Base-by-base conservation (phyloP, 352 stramenopile species). In the Saprolegnia parasitica region DNA sequence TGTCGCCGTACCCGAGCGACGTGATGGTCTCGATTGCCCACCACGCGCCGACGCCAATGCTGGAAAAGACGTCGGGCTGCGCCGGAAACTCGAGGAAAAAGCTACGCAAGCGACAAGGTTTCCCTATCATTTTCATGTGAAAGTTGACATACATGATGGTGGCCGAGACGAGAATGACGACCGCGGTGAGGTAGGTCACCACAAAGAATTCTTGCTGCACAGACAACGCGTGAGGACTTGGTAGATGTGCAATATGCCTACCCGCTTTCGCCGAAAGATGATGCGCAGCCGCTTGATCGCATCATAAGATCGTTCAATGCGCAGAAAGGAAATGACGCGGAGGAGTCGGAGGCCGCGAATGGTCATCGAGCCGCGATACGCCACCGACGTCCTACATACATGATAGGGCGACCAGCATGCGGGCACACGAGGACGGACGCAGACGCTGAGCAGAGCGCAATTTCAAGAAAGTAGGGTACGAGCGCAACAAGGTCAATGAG, bases 21-120 rank as follows among this genome's bases (percentile, higher is more conserved):
- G 86, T 94, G 71, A 94, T 92, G 9, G 86, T 94, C 56, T 90
- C 79, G 4, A 94, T 86, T 0, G 79, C 78, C 86, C 86, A 94
- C 81, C 81, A 93, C 8, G 85, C 81, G 18, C 81, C 91, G 11
- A 83, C 84, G 1, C 83, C 80, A 32, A 91, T 83, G 62, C 78
- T 93, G 13, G 86, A 89, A 56, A 94, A 94, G 0, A 92, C 77
- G 20, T 89, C 73, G 1, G 86, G 86, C 37, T 94, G 86, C 3
- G 78, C 77, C 11, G 71, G 71, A 57, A 91, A 91, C 55, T 94
- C 84, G 9, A 91, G 76, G 47, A 94, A 94, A 63, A 94, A 93
- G 10, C 37, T 65, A 67, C 2, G 13, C 2, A 73, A 29, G 6
- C 2, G 63, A 21, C 24, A 23, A 61, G 20, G 20, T 6, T 2